A percentile compares a stretch with the other conserved stretches of the same genome.
These are phyloP conservation scores for Boechera retrofracta DNA, from an alignment of 345 rosid species.

Conservation along the genomic window DNA sequence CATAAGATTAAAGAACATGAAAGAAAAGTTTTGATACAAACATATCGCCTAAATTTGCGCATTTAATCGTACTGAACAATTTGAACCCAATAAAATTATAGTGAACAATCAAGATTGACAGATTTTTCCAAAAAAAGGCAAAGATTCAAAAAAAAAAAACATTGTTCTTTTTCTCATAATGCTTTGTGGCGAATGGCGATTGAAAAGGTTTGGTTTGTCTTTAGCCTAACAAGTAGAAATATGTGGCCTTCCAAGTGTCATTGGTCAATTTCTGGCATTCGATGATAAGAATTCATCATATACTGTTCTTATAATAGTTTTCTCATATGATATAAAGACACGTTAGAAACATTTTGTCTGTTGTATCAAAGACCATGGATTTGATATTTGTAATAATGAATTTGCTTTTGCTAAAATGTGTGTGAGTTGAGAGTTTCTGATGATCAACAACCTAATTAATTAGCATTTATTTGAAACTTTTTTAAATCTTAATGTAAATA, in stretches of 20 bases:
- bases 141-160: background rate
- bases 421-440: conserved; percentile 15
- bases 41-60: background rate
- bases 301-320: conserved; percentile 6
- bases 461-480: background rate
- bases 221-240: conserved; percentile 41
- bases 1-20: no score
- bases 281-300: background rate
- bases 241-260: conserved; percentile 34
- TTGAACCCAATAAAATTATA: no score
- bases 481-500: background rate
- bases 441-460: background rate
- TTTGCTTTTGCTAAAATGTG: conserved; percentile 15
- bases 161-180: background rate
- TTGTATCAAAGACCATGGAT: conserved; percentile 18
- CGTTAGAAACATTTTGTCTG: conserved; percentile 17
- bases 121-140: background rate
- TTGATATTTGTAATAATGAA: conserved; percentile 1
- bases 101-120: background rate
- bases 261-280: conserved; percentile 21
- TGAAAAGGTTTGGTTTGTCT: conserved; percentile 45
- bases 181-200: conserved; percentile 11
- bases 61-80: background rate
- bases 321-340: conserved; percentile 13
- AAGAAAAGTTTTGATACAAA: background rate